Base-by-base conservation (phyloP, 306 rosid species). In the Phaseolus lunatus region DNA sequence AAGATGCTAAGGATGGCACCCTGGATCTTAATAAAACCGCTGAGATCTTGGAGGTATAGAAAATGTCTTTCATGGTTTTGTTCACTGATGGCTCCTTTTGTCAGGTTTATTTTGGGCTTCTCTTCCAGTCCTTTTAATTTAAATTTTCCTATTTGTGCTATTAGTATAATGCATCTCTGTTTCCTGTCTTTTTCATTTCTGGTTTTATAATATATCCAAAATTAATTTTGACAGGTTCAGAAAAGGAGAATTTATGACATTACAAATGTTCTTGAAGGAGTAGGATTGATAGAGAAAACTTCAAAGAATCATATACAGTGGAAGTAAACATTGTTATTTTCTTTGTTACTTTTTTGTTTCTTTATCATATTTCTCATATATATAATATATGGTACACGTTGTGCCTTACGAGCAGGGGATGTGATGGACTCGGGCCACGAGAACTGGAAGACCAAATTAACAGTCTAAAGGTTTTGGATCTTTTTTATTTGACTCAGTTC, bases 231-330 rank as follows among this genome's bases (percentile, higher is more conserved):
- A 31, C 85, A 90, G 97, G 97, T 92, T 53, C 92, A 89, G 43
- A 92, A 92, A 87, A 79, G 96, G 84, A 89, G 96, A 84, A 92
- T 92, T 68, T 90, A 92, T 82, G 97, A 90, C 76, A 92, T 92
- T 68, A 92, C 97, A 47, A 92, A 92, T 73, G 96, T 92, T 68
- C 96, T 92, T 49, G 97, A 92, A 85, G 97, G 97, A 74, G 81
- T 89, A 73, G 89, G 96, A 77, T 86, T 92, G 86, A 83, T 86
- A 62, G 96, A 90, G 86, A 92, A 92, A 84, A 90, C 88, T 35
- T 89, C 96, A 50, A 92, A 87, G 84, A 92, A 90, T 78, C 92
- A 83, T 72, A 86, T 92, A 72, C 89, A 95, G 72, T 92, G 93
- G 97, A 90, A 87, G 97, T 92, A 90, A 87, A 70, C 65, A 77